Conservation (phyloP, 2,329 filamentous ascomycete genomes). For the Arthroderma sp. region DNA sequence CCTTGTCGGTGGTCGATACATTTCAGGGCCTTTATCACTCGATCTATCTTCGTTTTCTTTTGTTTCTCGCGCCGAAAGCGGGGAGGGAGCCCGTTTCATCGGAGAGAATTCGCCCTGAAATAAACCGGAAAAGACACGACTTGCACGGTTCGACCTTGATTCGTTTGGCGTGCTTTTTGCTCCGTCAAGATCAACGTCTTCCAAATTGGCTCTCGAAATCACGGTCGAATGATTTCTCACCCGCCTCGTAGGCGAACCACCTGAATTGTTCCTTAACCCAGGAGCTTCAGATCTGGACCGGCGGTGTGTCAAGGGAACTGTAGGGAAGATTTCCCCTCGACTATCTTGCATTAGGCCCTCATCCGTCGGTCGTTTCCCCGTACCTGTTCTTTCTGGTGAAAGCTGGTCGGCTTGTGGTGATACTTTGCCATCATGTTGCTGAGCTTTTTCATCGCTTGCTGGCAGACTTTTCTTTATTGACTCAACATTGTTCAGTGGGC, state of each 20-base stretch:
- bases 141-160: constrained; percentile 5
- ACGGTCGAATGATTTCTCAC: too few relatives aligned
- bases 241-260: too few relatives aligned
- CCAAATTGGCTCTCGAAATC: neutral
- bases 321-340: neutral
- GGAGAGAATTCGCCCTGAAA: constrained; percentile 11
- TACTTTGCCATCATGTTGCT: too few relatives aligned
- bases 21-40: neutral
- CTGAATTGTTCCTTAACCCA: neutral
- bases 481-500: constrained; percentile 2
- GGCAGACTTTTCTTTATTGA: neutral
- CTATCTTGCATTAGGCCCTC: too few relatives aligned
- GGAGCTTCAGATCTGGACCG: constrained; percentile 5
- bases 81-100: constrained; percentile 5
- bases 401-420: too few relatives aligned
- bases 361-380: too few relatives aligned
- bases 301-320: constrained; percentile 3
- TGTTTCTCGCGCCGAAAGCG: constrained; percentile 4
- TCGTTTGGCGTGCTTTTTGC: constrained; percentile 3
- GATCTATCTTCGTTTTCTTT: constrained; percentile 7
- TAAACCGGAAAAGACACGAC: constrained; percentile 6
- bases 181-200: constrained; percentile 6
- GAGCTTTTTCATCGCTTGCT: too few relatives aligned
- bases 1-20: too few relatives aligned
- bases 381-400: too few relatives aligned